Percentiles rank a stretch among this genome's conserved stretches.
These are phyloP conservation scores for Pichia membranifaciens DNA, from an alignment of 805 yeast genomes.

Conservation along the genomic window DNA sequence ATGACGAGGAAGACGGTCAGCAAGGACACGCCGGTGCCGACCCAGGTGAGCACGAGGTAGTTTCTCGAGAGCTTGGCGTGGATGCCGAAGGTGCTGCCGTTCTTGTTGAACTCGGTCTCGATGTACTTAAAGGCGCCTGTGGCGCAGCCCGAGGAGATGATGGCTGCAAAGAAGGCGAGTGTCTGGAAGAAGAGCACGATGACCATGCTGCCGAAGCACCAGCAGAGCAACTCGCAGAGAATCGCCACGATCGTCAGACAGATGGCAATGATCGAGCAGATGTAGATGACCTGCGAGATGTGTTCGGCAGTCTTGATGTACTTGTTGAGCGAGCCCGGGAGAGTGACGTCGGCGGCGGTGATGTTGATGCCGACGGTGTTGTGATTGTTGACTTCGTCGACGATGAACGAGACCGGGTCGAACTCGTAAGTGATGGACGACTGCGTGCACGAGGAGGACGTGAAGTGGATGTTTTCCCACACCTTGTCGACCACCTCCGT, in stretches of 20 bases:
- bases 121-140: constrained; percentile 57
- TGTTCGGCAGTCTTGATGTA: constrained; percentile 40
- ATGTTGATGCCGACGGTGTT: constrained; percentile 10
- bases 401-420: constrained; percentile 38
- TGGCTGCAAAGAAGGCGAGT: constrained; percentile 15
- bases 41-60: constrained; percentile 25
- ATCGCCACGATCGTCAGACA: constrained; percentile 36
- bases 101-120: constrained; percentile 45
- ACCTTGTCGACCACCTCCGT: constrained; percentile 11
- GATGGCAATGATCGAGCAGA: constrained; percentile 47
- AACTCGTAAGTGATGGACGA: constrained; percentile 53
- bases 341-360: constrained; percentile 29
- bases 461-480: constrained; percentile 25
- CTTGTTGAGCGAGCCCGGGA: constrained; percentile 51
- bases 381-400: constrained; percentile 12
- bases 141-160: constrained; percentile 25
- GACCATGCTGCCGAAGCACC: constrained; percentile 10
- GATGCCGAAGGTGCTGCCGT: constrained; percentile 46
- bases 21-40: constrained; percentile 18
- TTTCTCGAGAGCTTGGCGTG: constrained; percentile 36
- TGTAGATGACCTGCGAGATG: constrained; percentile 54
- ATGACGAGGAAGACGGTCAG: constrained; percentile 16
- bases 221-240: constrained; percentile 38
- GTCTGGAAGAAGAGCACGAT: constrained; percentile 28
- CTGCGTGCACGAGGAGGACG: constrained; percentile 40